phyloP scores from a whole-genome alignment of 768 basidiomycete species.

The Inosperma sp. region DNA sequence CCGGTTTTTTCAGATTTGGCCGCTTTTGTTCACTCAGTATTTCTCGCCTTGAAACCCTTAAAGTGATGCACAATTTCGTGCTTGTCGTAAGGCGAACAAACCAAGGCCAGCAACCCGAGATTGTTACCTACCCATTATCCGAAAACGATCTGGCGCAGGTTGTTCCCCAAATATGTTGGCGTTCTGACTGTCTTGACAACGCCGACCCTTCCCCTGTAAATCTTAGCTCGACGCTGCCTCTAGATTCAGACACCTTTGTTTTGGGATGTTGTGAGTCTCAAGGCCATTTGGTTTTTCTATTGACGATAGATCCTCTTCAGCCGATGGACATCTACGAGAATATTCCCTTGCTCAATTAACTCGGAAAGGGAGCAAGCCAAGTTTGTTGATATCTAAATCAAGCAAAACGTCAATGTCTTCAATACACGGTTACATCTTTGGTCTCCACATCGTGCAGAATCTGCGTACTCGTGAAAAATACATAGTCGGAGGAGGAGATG shows the following conservation, averaged over 20 bases:
- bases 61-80: conserved; percentile 16
- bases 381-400: conserved; percentile 22
- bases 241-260: conserved; percentile 55
- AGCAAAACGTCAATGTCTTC: conserved; percentile 41
- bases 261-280: conserved; percentile 56
- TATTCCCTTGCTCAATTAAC: conserved; percentile 42
- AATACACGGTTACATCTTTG: conserved; percentile 44
- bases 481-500: conserved; percentile 71
- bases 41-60: conserved; percentile 22
- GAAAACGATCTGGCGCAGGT: neutral
- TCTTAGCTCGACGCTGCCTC: conserved; percentile 38
- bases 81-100: conserved; percentile 11
- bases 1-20: conserved; percentile 18
- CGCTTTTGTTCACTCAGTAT: conserved; percentile 17
- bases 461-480: conserved; percentile 54
- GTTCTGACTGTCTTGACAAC: conserved; percentile 21
- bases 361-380: conserved; percentile 17
- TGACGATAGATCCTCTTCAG: conserved; percentile 30
- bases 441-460: conserved; percentile 54
- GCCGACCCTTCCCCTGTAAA: conserved; percentile 26
- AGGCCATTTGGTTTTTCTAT: conserved; percentile 10
- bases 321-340: conserved; percentile 49
- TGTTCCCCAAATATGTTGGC: conserved; percentile 14
- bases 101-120: conserved; percentile 5
- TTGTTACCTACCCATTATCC: conserved; percentile 13